Evolutionary conservation across 2,329 filamentous ascomycete species (phyloP).

Genomic region (Xylaria sp.): DNA sequence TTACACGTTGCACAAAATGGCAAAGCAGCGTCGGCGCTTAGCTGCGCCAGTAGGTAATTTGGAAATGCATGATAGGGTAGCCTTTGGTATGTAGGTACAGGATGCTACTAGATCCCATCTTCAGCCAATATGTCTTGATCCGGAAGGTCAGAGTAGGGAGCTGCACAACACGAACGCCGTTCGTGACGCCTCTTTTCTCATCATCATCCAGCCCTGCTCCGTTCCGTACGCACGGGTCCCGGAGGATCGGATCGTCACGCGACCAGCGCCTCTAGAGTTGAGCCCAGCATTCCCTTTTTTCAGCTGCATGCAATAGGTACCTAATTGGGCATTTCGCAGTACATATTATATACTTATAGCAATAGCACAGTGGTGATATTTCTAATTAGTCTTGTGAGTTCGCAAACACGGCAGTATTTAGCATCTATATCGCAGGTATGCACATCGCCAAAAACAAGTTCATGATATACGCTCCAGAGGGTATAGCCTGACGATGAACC

Average conservation of each 20-base stretch:
- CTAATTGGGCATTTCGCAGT: not conserved
- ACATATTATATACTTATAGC: not conserved
- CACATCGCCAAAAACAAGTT: not conserved
- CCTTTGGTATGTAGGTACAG: not conserved
- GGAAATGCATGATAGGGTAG: not conserved
- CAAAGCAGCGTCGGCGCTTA: slow-evolving; percentile 5
- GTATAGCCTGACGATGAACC: not conserved
- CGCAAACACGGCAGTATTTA: not conserved
- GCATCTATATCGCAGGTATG: not conserved
- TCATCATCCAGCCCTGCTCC: slow-evolving; percentile 32
- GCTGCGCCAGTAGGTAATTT: slow-evolving; percentile 6
- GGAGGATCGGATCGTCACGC: slow-evolving; percentile 31
- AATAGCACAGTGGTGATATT: no score
- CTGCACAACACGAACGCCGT: slow-evolving; percentile 22
- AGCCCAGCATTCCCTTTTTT: slow-evolving; percentile 4
- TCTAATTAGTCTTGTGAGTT: not conserved
- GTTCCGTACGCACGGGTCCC: slow-evolving; percentile 30
- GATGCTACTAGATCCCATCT: slow-evolving; percentile 24
- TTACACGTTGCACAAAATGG: not conserved
- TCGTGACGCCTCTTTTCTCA: slow-evolving; percentile 21
- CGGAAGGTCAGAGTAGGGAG: slow-evolving; percentile 24
- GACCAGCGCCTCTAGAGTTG: slow-evolving; percentile 16
- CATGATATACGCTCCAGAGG: not conserved
- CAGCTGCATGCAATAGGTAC: slow-evolving; percentile 15
- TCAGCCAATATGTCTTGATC: slow-evolving; percentile 20